phyloP scores from a whole-genome alignment of 179 eudicot genomes.

The Carnegiea gigantea region DNA sequence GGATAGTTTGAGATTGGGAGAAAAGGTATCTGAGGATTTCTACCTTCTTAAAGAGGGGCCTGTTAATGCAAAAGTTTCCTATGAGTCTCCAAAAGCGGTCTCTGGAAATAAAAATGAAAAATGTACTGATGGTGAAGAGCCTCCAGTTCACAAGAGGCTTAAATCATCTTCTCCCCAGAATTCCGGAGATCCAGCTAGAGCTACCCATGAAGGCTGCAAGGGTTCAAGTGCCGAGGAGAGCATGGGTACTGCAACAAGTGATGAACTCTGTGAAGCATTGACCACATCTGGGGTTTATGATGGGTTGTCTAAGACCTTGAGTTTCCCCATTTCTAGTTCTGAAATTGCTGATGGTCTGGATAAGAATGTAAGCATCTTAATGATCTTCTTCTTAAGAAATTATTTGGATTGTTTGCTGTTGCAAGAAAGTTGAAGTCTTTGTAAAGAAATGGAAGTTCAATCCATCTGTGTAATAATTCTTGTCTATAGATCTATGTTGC shows the following conservation, averaged over 20 bases:
- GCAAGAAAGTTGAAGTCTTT: not conserved
- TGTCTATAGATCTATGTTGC: not conserved
- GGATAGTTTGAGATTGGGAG: constrained; percentile 72
- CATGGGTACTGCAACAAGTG: constrained; percentile 25
- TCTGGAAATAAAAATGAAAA: constrained; percentile 25
- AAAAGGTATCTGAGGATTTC: constrained; percentile 54
- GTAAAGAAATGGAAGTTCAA: too few relatives aligned
- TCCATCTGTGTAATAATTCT: not conserved
- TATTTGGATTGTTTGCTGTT: not conserved
- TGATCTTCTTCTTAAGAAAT: not conserved
- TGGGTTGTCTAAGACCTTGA: constrained; percentile 25
- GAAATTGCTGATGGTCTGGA: constrained; percentile 29
- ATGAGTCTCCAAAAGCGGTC: constrained; percentile 21
- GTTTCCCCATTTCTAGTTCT: constrained; percentile 32
- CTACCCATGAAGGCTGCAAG: constrained; percentile 34
- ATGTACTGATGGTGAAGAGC: constrained; percentile 27
- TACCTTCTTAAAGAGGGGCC: constrained; percentile 49
- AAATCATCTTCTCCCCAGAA: constrained; percentile 40
- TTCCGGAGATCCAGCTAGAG: constrained; percentile 27
- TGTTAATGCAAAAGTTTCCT: constrained; percentile 21
- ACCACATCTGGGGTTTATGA: constrained; percentile 27
- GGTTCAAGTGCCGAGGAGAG: constrained; percentile 33
- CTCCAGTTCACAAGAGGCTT: constrained; percentile 33
- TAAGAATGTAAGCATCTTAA: constrained; percentile 38
- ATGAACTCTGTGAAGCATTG: constrained; percentile 24